These are phyloP conservation scores for Mortierella sp. DNA, from an alignment of 371 early-diverging fungal species.

Conservation along the genomic window DNA sequence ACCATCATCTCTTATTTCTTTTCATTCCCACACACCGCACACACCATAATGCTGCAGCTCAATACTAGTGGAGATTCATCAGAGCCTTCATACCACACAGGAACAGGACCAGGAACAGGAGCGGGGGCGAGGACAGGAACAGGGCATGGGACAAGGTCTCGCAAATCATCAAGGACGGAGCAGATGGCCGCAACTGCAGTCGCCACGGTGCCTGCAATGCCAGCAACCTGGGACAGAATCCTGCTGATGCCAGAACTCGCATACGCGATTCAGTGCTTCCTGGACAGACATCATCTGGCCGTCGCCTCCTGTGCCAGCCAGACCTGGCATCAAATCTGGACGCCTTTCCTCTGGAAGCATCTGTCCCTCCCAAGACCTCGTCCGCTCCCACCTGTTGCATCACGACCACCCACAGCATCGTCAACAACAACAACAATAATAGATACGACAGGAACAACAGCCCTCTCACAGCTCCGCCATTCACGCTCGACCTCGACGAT, in stretches of 20 bases:
- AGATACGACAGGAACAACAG: neutral
- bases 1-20: too few relatives aligned
- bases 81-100: too few relatives aligned
- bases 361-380: slow-evolving; percentile 14
- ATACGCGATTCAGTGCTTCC: slow-evolving; percentile 16
- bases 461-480: neutral
- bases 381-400: neutral
- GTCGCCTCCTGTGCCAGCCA: slow-evolving; percentile 19
- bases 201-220: neutral
- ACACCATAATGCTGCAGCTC: too few relatives aligned
- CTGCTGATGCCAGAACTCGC: slow-evolving; percentile 29
- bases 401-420: neutral
- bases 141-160: neutral
- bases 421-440: neutral
- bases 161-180: neutral
- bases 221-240: neutral
- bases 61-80: too few relatives aligned
- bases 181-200: too few relatives aligned
- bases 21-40: too few relatives aligned
- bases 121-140: too few relatives aligned
- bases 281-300: slow-evolving; percentile 19
- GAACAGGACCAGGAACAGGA: too few relatives aligned
- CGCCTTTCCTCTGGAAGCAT: slow-evolving; percentile 29
- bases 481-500: neutral
- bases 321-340: slow-evolving; percentile 24